Evolutionary conservation across 345 rosid genomes (phyloP), one percentile per base, ranked within the genome.

Genomic region (Hibiscus syriacus): DNA sequence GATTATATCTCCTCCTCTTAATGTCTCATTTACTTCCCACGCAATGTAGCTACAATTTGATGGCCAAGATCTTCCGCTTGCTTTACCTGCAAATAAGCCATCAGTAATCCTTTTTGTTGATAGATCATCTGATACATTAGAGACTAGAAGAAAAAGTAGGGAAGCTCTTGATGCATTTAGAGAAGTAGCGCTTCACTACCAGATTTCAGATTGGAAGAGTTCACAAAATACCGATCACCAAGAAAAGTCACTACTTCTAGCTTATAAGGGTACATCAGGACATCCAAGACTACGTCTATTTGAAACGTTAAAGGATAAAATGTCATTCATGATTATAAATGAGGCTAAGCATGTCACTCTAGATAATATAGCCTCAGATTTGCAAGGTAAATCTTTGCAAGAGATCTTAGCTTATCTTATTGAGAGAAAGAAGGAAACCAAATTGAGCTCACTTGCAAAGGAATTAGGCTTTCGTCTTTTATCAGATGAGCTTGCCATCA

Each of bases 51-150:
- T 94, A 71, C 86, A 81, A 70, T 79, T 76, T 52, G 73, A 83
- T 67, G 80, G 75, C 62, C 83, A 75, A 66, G 82, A 83, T 74
- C 64, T 76, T 64, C 82, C 78, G n/a, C n/a, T n/a, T n/a, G n/a
- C n/a, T n/a, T n/a, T n/a, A 70, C 78, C 77, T 62, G 80, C 85
- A 80, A 78, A 80, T 74, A 80, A 82, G 80, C 90, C 96, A 20
- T 94, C 95, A 0, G 66, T 87, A 45, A 81, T 94, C 74, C 86
- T 94, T 49, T 87, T 94, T 75, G 89, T 94, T 72, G 99, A 91
- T 74, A 87, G 96, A 82, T 87, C 83, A 66, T 79, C 87, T 29
- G 82, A 78, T 49, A 79, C 78, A 23, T 70, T 71, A 74, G 85
- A 86, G 70, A 80, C 74, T 52, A 87, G 87, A 75, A 77, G 75